Evolutionary conservation across 2,329 filamentous ascomycete genomes (phyloP).

Genomic region (Cladosporium sp.): DNA sequence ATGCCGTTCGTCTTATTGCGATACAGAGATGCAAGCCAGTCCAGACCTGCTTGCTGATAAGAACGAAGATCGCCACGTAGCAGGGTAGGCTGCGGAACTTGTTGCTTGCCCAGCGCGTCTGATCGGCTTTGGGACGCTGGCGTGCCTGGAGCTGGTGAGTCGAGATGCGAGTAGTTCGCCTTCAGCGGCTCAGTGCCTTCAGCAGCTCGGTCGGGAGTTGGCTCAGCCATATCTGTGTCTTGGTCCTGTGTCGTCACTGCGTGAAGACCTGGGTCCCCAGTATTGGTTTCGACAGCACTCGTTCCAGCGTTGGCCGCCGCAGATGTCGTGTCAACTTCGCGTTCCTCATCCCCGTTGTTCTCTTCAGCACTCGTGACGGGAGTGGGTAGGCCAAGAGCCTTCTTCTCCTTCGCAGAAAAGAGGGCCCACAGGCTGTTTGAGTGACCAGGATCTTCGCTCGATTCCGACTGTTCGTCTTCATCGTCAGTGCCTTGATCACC

Average conservation of each 20-base stretch:
- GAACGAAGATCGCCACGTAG: constrained; percentile 85
- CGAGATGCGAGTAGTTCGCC: background rate
- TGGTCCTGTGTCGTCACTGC: background rate
- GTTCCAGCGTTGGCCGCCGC: background rate
- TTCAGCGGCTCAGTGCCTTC: constrained; percentile 16
- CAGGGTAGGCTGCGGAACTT: constrained; percentile 55
- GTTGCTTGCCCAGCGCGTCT: constrained; percentile 14
- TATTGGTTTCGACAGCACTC: background rate
- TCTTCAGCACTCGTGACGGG: constrained; percentile 28
- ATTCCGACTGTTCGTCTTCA: constrained; percentile 9
- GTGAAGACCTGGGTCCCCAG: background rate
- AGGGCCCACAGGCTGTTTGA: constrained; percentile 27
- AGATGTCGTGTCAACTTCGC: background rate
- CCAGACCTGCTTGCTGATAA: constrained; percentile 93
- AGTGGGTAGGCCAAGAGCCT: constrained; percentile 20
- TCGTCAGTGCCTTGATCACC: constrained; percentile 26
- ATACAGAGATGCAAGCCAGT: constrained; percentile 93
- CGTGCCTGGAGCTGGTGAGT: constrained; percentile 1
- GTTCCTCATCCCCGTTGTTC: constrained; percentile 10
- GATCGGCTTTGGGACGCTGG: constrained; percentile 7
- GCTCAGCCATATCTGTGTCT: background rate
- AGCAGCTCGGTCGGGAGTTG: constrained; percentile 18
- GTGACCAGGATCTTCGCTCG: constrained; percentile 22
- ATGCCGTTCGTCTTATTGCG: constrained; percentile 92
- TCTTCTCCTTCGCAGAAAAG: constrained; percentile 8